phyloP scores from a whole-genome alignment of 176 grass and related monocot genomes.

The Oryza rufipogon region DNA sequence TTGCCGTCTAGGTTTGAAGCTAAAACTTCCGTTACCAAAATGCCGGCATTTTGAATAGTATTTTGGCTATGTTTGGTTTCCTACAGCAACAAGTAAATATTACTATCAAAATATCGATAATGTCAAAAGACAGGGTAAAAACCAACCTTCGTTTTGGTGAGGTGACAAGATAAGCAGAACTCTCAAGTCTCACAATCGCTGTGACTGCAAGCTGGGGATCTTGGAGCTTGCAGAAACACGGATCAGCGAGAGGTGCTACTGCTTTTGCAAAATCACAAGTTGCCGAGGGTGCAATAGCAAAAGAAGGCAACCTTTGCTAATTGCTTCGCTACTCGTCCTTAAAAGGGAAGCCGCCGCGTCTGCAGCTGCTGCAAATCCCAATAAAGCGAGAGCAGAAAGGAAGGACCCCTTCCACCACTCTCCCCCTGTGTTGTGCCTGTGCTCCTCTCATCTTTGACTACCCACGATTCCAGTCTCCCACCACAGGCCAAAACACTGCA shows the following conservation, averaged over 20 bases:
- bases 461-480: conserved; percentile 17
- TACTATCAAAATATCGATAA: too few species aligned
- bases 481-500: conserved; percentile 5
- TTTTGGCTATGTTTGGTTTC: too few species aligned
- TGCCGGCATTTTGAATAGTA: too few species aligned
- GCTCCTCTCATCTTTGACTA: conserved; percentile 47
- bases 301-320: background rate
- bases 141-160: background rate
- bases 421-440: background rate
- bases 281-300: background rate
- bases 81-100: too few species aligned
- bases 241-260: background rate
- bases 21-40: too few species aligned
- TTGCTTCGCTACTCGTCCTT: background rate
- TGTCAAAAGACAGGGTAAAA: too few species aligned
- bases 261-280: background rate
- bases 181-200: background rate
- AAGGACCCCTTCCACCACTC: conserved; percentile 21
- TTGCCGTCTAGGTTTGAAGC: too few species aligned
- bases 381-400: conserved; percentile 62
- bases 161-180: background rate
- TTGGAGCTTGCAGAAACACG: background rate
- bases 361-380: conserved; percentile 52
- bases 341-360: conserved; percentile 32
- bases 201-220: background rate